Base-by-base conservation (phyloP, 306 rosid species). In the Cicer bijugum region DNA sequence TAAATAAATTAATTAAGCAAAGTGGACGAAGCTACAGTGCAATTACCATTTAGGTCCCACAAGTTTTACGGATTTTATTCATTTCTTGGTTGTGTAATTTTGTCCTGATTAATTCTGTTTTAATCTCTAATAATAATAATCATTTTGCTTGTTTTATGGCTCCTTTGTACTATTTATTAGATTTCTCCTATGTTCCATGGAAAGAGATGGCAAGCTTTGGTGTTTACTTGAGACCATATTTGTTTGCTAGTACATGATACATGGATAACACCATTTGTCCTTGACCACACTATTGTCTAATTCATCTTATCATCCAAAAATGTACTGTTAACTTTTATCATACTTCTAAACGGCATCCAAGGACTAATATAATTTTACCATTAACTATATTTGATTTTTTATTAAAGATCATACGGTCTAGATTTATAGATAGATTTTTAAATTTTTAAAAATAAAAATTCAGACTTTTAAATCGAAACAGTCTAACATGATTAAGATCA, bases 191-290 rank as follows among this genome's bases (percentile, higher is more conserved):
- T 9, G 15, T 42, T 38, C 68, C 59, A 19, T 69, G 28, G 38
- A 55, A 48, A 45, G 14, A 19, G 78, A 80, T 48, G 50, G 78
- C 48, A 73, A 33, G 0, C 7, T 77, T 70, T 74, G 81, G 67
- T 63, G 12, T 78, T 70, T 74, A 65, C 56, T 42, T 66, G 60
- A 75, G 83, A 81, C 85, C 85, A 71, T 6, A 70, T 78, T 84
- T 84, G 85, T 84, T 84, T 75, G 67, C 4, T 84, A 81, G 80
- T 60, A 75, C 78, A 63, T 61, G 71, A 80, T 85, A 66, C 73
- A 63, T 37, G 81, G 83, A 75, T 74, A 69, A 74, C 70, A 74
- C 15, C 67, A 84, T 67, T 64, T 81, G 71, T 78, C 56, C 79
- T 81, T 78, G 80, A 81, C 85, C 81, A 47, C 74, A 56, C 77